A percentile compares a stretch with the other conserved stretches of the same genome.
These are phyloP conservation scores for Zygosaccharomyces sapae DNA, from an alignment of 1,139 yeast species.

Conservation along the genomic window DNA sequence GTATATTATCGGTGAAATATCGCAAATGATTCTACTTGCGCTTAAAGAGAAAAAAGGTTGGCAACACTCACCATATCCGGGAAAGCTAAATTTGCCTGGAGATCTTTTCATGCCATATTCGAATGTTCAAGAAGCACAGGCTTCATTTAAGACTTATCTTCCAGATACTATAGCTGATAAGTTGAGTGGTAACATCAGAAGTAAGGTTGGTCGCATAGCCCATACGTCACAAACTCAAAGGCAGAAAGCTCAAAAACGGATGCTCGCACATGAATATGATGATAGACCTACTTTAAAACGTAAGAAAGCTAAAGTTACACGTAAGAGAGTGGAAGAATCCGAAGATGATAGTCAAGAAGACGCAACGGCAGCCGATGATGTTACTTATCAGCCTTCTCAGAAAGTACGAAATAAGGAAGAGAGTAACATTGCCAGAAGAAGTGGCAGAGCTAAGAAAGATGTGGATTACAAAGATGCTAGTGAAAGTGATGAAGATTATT, in stretches of 20 bases:
- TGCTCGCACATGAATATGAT: slow-evolving; percentile 28
- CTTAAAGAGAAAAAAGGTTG: slow-evolving; percentile 57
- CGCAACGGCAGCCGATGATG: slow-evolving; percentile 14
- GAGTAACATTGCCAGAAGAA: slow-evolving; percentile 37
- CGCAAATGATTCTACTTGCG: slow-evolving; percentile 62
- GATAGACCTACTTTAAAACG: slow-evolving; percentile 8
- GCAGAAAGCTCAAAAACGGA: slow-evolving; percentile 32
- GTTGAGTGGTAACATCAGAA: slow-evolving; percentile 27
- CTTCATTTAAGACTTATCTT: slow-evolving; percentile 31
- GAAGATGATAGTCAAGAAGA: slow-evolving; percentile 12
- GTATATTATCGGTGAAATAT: slow-evolving; percentile 67
- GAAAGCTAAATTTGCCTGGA: slow-evolving; percentile 60
- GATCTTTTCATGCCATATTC: slow-evolving; percentile 62
- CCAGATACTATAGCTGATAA: slow-evolving; percentile 22
- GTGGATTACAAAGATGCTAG: slow-evolving; percentile 42
- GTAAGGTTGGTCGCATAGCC: slow-evolving; percentile 28
- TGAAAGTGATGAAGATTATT: slow-evolving; percentile 32
- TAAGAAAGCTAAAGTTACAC: slow-evolving; percentile 10
- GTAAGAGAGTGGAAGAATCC: slow-evolving; percentile 11
- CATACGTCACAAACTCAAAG: slow-evolving; percentile 32
- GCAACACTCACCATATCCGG: slow-evolving; percentile 79
- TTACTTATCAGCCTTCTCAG: slow-evolving; percentile 15
- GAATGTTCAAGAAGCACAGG: slow-evolving; percentile 37
- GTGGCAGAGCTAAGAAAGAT: slow-evolving; percentile 41
- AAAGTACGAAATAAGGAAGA: slow-evolving; percentile 8